Base-by-base conservation (phyloP, 805 yeast genomes). In the Wickerhamiella siamensis region DNA sequence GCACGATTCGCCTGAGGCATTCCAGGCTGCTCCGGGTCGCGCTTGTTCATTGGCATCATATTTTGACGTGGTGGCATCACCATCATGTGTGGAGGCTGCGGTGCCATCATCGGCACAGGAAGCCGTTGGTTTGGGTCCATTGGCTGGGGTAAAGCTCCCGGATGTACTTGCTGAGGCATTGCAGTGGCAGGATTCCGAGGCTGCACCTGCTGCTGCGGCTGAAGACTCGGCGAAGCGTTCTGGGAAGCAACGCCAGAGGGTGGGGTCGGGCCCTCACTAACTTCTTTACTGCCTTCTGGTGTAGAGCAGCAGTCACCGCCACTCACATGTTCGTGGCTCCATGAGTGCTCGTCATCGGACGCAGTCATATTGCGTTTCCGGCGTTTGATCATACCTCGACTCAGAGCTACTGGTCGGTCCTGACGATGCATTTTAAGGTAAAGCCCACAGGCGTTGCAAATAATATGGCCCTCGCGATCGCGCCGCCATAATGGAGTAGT, bases 401-500 rank as follows among this genome's bases (percentile, higher is more conserved):
- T 79, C 80, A 82, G 71, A 44, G 74, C 74, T 15, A 75, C 76
- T 1, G 94, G 94, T 39, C 94, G 66, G 52, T 79, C 86, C 32
- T 66, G 65, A 1, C 88, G 87, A 54, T 82, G 93, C 34, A 83
- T 67, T 44, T 76, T 65, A 58, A 74, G 77, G 58, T 83, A 83
- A 24, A 83, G 61, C 12, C 69, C 94, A 62, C 94, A 83, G 0
- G 94, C 94, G 54, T 83, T 83, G 65, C 94, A 83, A 19, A 83
- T 82, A 20, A 86, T 79, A 51, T 82, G 77, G 3, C 94, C 94
- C 4, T 67, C 68, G 48, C 76, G 86, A 56, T 82, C 87, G 47
- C 94, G 65, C 55, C 94, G 69, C 94, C 94, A 83, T 10, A 83
- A 62, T 0, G 94, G 94, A 0, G 94, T 83, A 43, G 80, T 79